Evolutionary conservation across 768 basidiomycete genomes (phyloP).

Genomic region (Exidia glandulosa): DNA sequence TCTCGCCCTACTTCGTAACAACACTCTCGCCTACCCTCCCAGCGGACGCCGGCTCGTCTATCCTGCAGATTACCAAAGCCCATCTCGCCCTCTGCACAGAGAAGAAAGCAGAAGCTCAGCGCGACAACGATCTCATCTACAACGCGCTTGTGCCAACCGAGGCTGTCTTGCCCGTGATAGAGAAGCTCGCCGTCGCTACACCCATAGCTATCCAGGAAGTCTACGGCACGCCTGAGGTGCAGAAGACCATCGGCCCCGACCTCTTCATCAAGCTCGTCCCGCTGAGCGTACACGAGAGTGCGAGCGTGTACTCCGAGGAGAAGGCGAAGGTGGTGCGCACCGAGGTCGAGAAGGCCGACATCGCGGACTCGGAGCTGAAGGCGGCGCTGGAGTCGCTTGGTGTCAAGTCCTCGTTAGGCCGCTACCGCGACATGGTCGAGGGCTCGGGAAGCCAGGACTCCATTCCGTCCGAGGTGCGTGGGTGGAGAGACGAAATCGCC

Average conservation of each 20-base stretch:
- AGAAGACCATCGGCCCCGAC: constrained; percentile 89
- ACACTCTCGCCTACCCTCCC: constrained; percentile 74
- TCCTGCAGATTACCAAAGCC: constrained; percentile 74
- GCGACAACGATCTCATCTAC: constrained; percentile 96
- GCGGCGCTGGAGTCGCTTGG: constrained; percentile 76
- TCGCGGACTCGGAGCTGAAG: constrained; percentile 67
- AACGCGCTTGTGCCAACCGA: constrained; percentile 76
- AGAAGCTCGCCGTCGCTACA: constrained; percentile 71
- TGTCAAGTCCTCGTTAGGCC: constrained; percentile 55
- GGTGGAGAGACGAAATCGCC: constrained; percentile 65
- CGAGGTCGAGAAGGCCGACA: constrained; percentile 81
- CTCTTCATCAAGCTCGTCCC: constrained; percentile 82
- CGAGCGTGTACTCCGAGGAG: constrained; percentile 95
- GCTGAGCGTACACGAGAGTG: constrained; percentile 89
- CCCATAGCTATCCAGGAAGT: constrained; percentile 92
- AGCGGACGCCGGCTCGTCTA: constrained; percentile 68
- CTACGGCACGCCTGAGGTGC: constrained; percentile 81
- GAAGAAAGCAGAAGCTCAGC: constrained; percentile 58
- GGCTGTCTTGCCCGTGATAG: constrained; percentile 69
- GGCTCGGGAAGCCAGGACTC: constrained; percentile 47
- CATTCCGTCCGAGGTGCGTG: constrained; percentile 56
- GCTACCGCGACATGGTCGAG: constrained; percentile 62
- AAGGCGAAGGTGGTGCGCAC: constrained; percentile 88
- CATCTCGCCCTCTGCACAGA: constrained; percentile 72
- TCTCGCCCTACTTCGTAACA: constrained; percentile 59